These are phyloP conservation scores for Zymoseptoria pseudotritici DNA, from an alignment of 2,329 filamentous ascomycete species.

Conservation along the genomic window DNA sequence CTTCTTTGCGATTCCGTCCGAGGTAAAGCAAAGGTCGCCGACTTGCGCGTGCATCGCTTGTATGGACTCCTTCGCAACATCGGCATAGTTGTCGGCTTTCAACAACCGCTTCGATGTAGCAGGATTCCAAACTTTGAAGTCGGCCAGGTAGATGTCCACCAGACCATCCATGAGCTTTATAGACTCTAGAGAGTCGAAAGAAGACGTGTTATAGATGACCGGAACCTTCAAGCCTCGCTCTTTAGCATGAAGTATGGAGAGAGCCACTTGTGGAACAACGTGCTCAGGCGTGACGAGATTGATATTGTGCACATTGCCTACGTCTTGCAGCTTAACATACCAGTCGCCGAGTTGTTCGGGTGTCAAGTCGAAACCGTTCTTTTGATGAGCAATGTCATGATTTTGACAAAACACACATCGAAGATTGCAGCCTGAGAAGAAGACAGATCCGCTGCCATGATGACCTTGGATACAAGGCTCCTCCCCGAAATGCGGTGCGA, in stretches of 20 bases:
- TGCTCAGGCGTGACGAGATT: constrained; percentile 83
- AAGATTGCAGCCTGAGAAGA: constrained; percentile 71
- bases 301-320: constrained; percentile 81
- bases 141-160: constrained; percentile 79
- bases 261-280: constrained; percentile 72
- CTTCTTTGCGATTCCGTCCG: constrained; percentile 71
- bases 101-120: constrained; percentile 61
- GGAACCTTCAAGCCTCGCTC: constrained; percentile 63
- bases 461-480: constrained; percentile 78
- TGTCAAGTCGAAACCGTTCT: constrained; percentile 71
- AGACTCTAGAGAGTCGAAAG: constrained; percentile 68
- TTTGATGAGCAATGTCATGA: constrained; percentile 72
- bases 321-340: constrained; percentile 74
- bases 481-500: constrained; percentile 79
- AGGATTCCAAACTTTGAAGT: constrained; percentile 75
- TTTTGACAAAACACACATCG: constrained; percentile 75
- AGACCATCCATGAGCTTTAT: constrained; percentile 68
- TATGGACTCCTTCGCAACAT: constrained; percentile 67
- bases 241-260: constrained; percentile 66
- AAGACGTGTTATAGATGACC: constrained; percentile 78
- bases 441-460: constrained; percentile 71
- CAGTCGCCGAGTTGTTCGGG: constrained; percentile 73
- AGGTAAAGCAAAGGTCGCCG: constrained; percentile 73
- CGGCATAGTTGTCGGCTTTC: constrained; percentile 70
- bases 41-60: constrained; percentile 75